Evolutionary conservation across 352 stramenopile species (phyloP), one percentile per base, ranked within the genome.

Genomic region (Phytophthora colocasiae): DNA sequence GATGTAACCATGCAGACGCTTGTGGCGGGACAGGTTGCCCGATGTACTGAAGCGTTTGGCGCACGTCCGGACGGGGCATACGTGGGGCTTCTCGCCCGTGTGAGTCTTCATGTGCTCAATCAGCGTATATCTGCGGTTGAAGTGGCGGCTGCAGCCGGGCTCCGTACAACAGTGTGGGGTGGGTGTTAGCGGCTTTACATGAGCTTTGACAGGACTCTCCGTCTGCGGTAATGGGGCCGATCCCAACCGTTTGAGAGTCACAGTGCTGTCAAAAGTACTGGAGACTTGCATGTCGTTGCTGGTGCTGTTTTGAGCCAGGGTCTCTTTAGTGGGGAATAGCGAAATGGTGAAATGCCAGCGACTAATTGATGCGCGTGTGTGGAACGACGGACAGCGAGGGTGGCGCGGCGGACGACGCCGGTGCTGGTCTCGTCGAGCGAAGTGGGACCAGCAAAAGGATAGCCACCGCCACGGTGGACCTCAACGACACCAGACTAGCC

Each of bases 81-180:
- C 49, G 48, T 87, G 72, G 1, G 78, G 76, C 29, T 83, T 85
- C 64, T 85, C 76, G 36, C 75, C 78, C 41, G 68, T 76, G 63
- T 88, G 79, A 3, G 76, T 84, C 67, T 89, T 86, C 47, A 77
- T 72, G 58, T 89, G 77, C 61, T 87, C 77, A 4, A 62, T 58
- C 39, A 83, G 58, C 32, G 80, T 81, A 58, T 85, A 86, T 44
- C 78, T 80, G 52, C 77, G 75, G 31, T 67, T 83, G 62, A 79
- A 83, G 43, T 60, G 66, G 48, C 66, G 70, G 24, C 43, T 40
- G 52, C 66, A 78, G 8, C 55, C 61, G 1, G 65, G 70, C 41
- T 77, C 65, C 24, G 40, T 54, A 36, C 69, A 78, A 31, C 48
- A 26, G 40, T 69, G 57, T 31, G 22, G 40, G 1, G 53, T 44